Evolutionary conservation across 805 yeast genomes (phyloP).

Genomic region (Metschnikowia anglica): DNA sequence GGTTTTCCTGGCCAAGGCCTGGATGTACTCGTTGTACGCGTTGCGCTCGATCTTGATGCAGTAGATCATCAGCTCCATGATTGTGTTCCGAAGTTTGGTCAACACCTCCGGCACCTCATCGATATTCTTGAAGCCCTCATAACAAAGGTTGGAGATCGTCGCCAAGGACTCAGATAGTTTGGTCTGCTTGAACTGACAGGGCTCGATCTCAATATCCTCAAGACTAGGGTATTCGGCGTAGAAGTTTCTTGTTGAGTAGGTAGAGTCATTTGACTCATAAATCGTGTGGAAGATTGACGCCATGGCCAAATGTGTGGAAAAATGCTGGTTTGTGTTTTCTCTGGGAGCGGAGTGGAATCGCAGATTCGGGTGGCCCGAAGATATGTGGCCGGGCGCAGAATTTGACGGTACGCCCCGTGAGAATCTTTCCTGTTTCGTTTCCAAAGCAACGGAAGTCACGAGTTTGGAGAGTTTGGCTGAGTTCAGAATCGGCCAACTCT

Average conservation of each 20-base stretch:
- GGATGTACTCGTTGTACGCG: constrained; percentile 15
- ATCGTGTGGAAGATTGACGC: constrained; percentile 9
- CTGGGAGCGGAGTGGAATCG: too few species aligned
- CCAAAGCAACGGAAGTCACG: too few species aligned
- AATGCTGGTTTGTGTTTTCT: too few species aligned
- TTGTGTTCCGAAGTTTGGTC: constrained; percentile 12
- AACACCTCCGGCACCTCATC: constrained; percentile 12
- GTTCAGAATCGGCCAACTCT: too few species aligned
- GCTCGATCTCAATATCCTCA: constrained; percentile 12
- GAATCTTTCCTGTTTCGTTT: too few species aligned
- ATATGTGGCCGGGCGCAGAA: too few species aligned
- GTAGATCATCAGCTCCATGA: constrained; percentile 16
- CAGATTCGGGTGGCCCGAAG: too few species aligned
- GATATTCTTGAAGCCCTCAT: constrained; percentile 13
- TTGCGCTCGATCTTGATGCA: constrained; percentile 16
- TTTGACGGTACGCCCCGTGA: too few species aligned
- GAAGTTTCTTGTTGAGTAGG: constrained; percentile 5
- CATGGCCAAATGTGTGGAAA: too few species aligned
- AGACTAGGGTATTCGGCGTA: constrained; percentile 14
- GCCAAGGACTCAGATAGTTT: constrained; percentile 15
- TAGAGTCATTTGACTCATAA: constrained; percentile 11
- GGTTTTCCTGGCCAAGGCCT: constrained; percentile 11
- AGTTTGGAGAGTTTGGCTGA: too few species aligned
- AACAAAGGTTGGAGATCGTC: constrained; percentile 15
- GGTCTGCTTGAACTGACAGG: constrained; percentile 8